Conservation (phyloP, 179 eudicot species). For the Silene coronaria region DNA sequence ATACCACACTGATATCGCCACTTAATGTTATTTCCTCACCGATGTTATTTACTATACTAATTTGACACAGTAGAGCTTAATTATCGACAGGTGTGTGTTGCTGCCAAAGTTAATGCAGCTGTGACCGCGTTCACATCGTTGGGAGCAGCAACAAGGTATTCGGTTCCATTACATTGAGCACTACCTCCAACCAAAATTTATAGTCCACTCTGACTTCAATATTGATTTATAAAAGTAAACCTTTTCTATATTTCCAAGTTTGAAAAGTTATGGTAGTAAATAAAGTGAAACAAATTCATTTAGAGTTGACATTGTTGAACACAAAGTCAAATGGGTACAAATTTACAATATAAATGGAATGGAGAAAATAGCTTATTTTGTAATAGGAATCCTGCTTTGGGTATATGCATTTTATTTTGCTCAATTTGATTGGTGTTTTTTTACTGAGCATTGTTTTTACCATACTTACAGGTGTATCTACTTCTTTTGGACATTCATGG, state of each 20-base stretch:
- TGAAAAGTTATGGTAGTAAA: background rate
- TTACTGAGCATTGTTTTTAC: too few relatives aligned
- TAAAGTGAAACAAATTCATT: background rate
- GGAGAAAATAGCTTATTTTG: background rate
- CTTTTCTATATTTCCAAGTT: too few relatives aligned
- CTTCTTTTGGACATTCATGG: too few relatives aligned
- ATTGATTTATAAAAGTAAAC: background rate
- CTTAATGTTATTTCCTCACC: background rate
- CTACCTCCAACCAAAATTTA: background rate
- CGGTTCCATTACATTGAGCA: background rate
- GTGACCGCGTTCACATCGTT: conserved; percentile 56
- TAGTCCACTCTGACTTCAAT: background rate
- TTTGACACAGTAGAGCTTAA: background rate
- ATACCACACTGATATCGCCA: too few relatives aligned
- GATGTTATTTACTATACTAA: background rate
- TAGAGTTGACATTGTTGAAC: background rate
- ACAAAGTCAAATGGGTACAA: background rate
- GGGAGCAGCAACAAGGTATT: conserved; percentile 55
- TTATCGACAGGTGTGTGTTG: conserved; percentile 42
- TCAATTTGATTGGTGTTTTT: background rate
- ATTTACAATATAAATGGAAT: background rate
- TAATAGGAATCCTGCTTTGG: background rate
- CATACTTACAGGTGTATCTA: too few relatives aligned
- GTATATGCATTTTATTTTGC: background rate
- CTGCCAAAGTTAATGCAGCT: conserved; percentile 49